Base-by-base conservation (phyloP, 2,329 filamentous ascomycete species). In the Grosmannia clavigera region DNA sequence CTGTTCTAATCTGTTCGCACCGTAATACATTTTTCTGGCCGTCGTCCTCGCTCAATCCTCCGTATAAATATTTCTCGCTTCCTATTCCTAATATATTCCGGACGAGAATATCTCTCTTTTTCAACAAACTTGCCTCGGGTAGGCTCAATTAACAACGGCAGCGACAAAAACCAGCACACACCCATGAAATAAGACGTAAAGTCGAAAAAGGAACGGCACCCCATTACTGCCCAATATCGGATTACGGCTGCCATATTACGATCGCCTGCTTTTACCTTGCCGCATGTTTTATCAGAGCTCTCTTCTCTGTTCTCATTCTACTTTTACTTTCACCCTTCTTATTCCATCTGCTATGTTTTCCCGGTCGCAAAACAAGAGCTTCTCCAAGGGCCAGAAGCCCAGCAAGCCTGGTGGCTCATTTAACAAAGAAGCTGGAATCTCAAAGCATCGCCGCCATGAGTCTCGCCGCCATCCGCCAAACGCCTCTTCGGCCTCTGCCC, bases 321-420 rank as follows among this genome's bases (percentile, higher is more conserved):
- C 10, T 22, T 29, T 55, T 27, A 10, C 9, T 25, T 38, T 35
- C 53, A 19, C 16, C 31, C 43, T 55, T 40, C 11, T 9, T 31
- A n/a, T 46, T 46, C 5, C 22, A 19, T 27, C 43, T 60, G 54
- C 6, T 33, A 81, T 80, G 80, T 81, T 80, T 67, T 72, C 73
- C 65, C 74, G 74, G 68, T 73, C 74, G 27, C 73, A 70, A 38
- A 77, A 66, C 73, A 78, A 73, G 71, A 82, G 77, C 70, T 81
- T 80, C 61, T 78, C 78, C 58, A 82, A 80, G 64, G 71, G 75
- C 63, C 75, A 79, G 60, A 80, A 79, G 63, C 66, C 67, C 29
- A 74, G 71, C 65, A 81, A 78, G 64, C 78, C 79, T 5, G 80
- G 70, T 66, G 74, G 78, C 2, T 82, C 80, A 1, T 81, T 83